These are phyloP conservation scores for Monosporascus ibericus DNA, from an alignment of 2,329 filamentous ascomycete genomes.

Conservation along the genomic window DNA sequence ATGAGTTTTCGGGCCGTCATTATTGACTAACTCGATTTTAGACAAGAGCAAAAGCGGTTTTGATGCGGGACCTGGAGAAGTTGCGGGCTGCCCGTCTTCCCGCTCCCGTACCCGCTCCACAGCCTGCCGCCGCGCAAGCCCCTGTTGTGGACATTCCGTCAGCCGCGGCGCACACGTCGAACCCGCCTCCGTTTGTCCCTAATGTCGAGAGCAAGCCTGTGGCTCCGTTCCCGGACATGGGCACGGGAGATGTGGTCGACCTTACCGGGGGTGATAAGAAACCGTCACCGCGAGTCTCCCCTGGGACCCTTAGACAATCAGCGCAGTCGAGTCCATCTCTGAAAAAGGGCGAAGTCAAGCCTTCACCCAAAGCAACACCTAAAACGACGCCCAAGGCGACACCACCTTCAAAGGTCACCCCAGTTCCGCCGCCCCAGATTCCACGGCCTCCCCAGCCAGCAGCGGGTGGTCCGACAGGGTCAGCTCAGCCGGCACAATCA, in stretches of 20 bases:
- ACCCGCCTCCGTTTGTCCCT: conserved; percentile 21
- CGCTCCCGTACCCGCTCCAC: conserved; percentile 10
- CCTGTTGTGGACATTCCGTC: conserved; percentile 30
- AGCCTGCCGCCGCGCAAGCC: conserved; percentile 17
- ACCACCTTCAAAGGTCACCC: conserved; percentile 18
- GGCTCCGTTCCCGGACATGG: conserved; percentile 53
- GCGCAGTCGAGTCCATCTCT: conserved; percentile 13
- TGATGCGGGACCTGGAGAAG: conserved; percentile 47
- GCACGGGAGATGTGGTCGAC: conserved; percentile 34
- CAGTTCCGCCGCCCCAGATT: conserved; percentile 21
- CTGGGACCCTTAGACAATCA: conserved; percentile 12
- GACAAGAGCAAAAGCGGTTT: conserved; percentile 48
- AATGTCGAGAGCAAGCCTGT: conserved; percentile 36
- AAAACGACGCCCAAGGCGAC: conserved; percentile 12
- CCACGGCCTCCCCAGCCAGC: conserved; percentile 13
- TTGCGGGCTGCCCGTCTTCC: conserved; percentile 25
- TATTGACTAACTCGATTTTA: conserved; percentile 17
- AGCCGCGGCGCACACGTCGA: conserved; percentile 25
- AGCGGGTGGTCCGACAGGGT: conserved; percentile 13
- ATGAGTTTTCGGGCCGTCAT: background rate
- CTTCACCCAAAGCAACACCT: conserved; percentile 19
- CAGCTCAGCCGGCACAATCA: conserved; percentile 6
- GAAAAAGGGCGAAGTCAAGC: conserved; percentile 21
- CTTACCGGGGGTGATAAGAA: conserved; percentile 20
- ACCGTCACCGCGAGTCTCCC: conserved; percentile 19